A percentile compares a stretch with the other conserved stretches of the same genome.
phyloP scores from a whole-genome alignment of 192 early-diverging fungal genomes.

The Coemansia sp. region DNA sequence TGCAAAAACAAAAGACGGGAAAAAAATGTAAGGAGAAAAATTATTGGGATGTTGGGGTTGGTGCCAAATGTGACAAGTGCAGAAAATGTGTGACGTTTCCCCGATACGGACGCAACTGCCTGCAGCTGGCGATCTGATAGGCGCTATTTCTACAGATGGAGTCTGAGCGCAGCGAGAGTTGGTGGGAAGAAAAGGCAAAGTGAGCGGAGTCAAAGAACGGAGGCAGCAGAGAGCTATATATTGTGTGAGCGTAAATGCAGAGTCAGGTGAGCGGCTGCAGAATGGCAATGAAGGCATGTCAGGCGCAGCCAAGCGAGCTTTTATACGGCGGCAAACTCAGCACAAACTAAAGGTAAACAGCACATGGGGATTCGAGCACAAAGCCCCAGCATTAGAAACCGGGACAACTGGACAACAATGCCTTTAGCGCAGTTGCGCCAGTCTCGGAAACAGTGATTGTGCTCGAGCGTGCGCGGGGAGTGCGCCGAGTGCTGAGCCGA shows the following conservation, averaged over 20 bases:
- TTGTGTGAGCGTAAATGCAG: background rate
- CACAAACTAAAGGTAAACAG: background rate
- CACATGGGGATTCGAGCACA: background rate
- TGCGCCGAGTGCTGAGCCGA: too few species aligned
- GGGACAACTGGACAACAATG: too few species aligned
- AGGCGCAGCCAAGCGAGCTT: background rate
- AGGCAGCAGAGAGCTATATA: background rate
- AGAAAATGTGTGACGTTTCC: background rate
- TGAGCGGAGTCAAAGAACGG: background rate
- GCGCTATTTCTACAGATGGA: background rate
- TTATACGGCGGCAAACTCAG: background rate
- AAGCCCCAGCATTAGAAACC: background rate
- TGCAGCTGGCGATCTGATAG: conserved; percentile 1
- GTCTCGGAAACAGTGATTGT: too few species aligned
- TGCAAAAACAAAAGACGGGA: background rate
- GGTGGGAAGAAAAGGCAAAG: background rate
- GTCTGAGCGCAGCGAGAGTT: background rate
- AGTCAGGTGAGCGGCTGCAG: conserved; percentile 1
- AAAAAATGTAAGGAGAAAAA: background rate
- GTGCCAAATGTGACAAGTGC: background rate
- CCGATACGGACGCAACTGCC: background rate
- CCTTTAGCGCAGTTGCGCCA: too few species aligned
- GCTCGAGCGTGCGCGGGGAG: too few species aligned
- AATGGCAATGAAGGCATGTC: background rate
- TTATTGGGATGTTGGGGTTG: background rate